Base-by-base conservation (phyloP, 352 stramenopile species). In the Blastocystis sp. region DNA sequence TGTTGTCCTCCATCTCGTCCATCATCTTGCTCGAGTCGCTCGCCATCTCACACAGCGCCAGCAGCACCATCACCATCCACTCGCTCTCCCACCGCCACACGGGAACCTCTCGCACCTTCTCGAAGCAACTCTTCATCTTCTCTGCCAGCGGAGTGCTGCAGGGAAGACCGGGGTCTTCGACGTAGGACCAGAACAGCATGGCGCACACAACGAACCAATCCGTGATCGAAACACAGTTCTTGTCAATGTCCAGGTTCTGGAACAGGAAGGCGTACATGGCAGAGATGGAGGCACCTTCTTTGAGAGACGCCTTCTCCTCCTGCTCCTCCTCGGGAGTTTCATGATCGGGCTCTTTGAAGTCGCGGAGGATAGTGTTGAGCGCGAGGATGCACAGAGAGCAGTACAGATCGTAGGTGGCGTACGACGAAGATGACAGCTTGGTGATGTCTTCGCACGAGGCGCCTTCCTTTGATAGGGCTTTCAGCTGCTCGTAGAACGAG, bases 21-120 rank as follows among this genome's bases (percentile, higher is more conserved):
- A 34, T 14, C 28, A 79, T 43, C 28, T 62, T 21, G 10, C 38
- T 62, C 3, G 69, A 59, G n/a, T 79, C 69, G 7, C 59, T 38
- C 14, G 69, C 40, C 69, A 79, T 79, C 40, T 79, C 69, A 60
- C 24, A 63, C 38, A 79, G 69, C 21, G 69, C 45, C 7, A 64
- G 40, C 3, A 79, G 38, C n/a, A 79, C 61, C 11, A 11, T 62
- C 19, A 79, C 38, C 45, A 79, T 59, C 6, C 38, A 21, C 3
- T 34, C 24, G 21, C 69, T 43, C 21, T 79, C 57, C 4, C 28
- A 21, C 24, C 61, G 69, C 34, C 7, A 28, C 57, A 40, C n/a
- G 40, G 28, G 40, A 40, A 34, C 4, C 40, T 66, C 11, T 66
- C 3, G 28, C 11, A 66, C 40, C 61, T 66, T 34, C 61, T 66